A percentile compares a stretch with the other conserved stretches of the same genome.
These are phyloP conservation scores for Fragaria iinumae DNA, from an alignment of 306 rosid species.

Conservation along the genomic window DNA sequence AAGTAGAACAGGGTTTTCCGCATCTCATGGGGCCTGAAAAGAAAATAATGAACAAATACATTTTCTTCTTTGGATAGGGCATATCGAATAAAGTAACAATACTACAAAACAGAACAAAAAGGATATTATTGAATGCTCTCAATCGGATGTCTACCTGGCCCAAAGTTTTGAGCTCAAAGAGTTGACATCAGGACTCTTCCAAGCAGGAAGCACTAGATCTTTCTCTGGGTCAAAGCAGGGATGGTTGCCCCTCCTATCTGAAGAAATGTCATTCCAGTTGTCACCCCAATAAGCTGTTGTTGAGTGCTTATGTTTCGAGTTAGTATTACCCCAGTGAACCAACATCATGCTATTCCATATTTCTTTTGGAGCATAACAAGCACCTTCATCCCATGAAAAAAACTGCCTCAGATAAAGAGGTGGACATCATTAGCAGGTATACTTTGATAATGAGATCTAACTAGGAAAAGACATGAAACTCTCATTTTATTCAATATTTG, in stretches of 20 bases:
- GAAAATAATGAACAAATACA: constrained; percentile 23
- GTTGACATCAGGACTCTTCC: constrained; percentile 79
- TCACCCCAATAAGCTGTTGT: constrained; percentile 97
- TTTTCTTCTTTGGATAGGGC: not conserved
- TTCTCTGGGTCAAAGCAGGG: constrained; percentile 91
- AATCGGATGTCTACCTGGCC: constrained; percentile 51
- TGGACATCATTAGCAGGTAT: constrained; percentile 36
- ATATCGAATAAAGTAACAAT: not conserved
- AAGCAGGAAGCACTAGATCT: constrained; percentile 97
- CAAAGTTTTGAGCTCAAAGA: constrained; percentile 58
- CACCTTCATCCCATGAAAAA: constrained; percentile 99
- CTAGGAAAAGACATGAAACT: constrained; percentile 12
- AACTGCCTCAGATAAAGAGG: constrained; percentile 64
- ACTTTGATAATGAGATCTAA: constrained; percentile 1
- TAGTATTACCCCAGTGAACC: constrained; percentile 99
- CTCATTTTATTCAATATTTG: constrained; percentile 20
- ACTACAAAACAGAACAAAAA: not conserved
- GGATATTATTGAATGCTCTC: not conserved
- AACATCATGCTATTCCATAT: constrained; percentile 98
- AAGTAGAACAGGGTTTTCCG: constrained; percentile 82
- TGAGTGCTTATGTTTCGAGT: constrained; percentile 82
- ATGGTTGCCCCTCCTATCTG: constrained; percentile 71
- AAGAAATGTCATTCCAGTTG: constrained; percentile 72
- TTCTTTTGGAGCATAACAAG: constrained; percentile 99
- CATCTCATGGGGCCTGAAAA: constrained; percentile 62